Conservation (phyloP, 2,329 filamentous ascomycete species). For the Aspergillus sp. region DNA sequence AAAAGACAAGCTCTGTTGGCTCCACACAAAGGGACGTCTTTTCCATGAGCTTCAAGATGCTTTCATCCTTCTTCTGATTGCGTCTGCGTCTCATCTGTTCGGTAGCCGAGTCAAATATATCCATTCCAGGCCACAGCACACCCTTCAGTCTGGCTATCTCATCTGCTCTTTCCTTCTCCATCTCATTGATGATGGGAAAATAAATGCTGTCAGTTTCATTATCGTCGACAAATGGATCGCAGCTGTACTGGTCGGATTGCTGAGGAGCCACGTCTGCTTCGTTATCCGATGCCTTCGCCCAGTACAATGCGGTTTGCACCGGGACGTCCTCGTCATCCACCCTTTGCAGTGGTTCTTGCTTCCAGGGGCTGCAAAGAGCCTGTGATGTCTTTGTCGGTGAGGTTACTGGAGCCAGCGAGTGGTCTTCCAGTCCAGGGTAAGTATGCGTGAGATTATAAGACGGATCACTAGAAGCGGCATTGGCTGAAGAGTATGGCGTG, state of each 20-base stretch:
- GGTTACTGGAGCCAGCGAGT: neutral
- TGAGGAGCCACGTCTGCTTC: conserved; percentile 5
- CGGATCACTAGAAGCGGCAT: conserved; percentile 6
- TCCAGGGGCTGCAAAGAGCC: conserved; percentile 12
- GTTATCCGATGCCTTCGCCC: conserved; percentile 8
- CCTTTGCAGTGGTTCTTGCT: conserved; percentile 18
- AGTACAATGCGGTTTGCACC: conserved; percentile 17
- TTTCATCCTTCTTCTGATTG: conserved; percentile 55
- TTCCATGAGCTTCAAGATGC: conserved; percentile 50
- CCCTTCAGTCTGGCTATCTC: conserved; percentile 50
- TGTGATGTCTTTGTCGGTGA: conserved; percentile 2
- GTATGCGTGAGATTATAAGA: neutral
- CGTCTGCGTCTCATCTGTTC: conserved; percentile 51
- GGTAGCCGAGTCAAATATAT: conserved; percentile 54
- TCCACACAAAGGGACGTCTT: conserved; percentile 47
- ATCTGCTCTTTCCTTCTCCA: conserved; percentile 36
- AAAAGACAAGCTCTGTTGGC: conserved; percentile 52
- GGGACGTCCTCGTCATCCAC: conserved; percentile 18
- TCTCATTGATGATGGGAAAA: conserved; percentile 23
- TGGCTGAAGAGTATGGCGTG: conserved; percentile 8
- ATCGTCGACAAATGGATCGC: conserved; percentile 26
- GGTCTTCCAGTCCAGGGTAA: conserved; percentile 4
- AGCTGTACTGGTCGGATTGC: conserved; percentile 13
- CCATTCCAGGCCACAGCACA: conserved; percentile 54
- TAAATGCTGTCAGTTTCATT: conserved; percentile 20